Conservation (phyloP, 805 yeast genomes). For the Saccharomycopsis sp. region DNA sequence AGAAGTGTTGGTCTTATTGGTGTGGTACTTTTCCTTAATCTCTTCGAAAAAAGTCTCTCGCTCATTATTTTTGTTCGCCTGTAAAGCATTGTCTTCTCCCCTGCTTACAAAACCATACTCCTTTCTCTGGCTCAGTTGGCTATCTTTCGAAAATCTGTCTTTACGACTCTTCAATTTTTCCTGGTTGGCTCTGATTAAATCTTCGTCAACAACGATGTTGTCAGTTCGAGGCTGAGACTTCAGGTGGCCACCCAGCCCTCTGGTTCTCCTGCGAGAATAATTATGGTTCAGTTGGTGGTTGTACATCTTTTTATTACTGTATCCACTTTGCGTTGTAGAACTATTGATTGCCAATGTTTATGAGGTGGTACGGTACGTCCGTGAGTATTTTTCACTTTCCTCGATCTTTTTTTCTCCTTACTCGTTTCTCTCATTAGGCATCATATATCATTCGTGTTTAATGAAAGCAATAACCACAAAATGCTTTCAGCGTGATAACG, state of each 20-base stretch:
- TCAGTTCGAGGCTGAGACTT: background rate
- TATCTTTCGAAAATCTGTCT: slow-evolving; percentile 2
- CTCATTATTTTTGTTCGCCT: slow-evolving; percentile 12
- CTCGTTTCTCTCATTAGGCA: too few relatives aligned
- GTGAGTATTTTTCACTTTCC: too few relatives aligned
- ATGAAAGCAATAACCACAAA: too few relatives aligned
- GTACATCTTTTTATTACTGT: background rate
- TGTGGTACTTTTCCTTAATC: slow-evolving; percentile 9
- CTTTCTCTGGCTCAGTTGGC: background rate
- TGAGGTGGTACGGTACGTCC: too few relatives aligned
- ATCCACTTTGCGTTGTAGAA: too few relatives aligned
- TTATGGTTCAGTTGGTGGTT: background rate
- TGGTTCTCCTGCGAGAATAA: background rate
- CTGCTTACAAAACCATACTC: slow-evolving; percentile 19
- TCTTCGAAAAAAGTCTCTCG: slow-evolving; percentile 13
- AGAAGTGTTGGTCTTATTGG: background rate
- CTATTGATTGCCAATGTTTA: too few relatives aligned
- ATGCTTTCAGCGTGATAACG: too few relatives aligned
- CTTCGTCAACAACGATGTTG: background rate
- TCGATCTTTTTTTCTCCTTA: too few relatives aligned
- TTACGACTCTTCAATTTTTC: slow-evolving; percentile 1
- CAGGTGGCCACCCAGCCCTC: background rate
- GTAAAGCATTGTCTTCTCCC: slow-evolving; percentile 15
- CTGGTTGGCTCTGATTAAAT: background rate
- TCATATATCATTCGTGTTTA: too few relatives aligned